Evolutionary conservation across 2,329 filamentous ascomycete species (phyloP), one percentile per base, ranked within the genome.

Genomic region (Didymella keratinophila): DNA sequence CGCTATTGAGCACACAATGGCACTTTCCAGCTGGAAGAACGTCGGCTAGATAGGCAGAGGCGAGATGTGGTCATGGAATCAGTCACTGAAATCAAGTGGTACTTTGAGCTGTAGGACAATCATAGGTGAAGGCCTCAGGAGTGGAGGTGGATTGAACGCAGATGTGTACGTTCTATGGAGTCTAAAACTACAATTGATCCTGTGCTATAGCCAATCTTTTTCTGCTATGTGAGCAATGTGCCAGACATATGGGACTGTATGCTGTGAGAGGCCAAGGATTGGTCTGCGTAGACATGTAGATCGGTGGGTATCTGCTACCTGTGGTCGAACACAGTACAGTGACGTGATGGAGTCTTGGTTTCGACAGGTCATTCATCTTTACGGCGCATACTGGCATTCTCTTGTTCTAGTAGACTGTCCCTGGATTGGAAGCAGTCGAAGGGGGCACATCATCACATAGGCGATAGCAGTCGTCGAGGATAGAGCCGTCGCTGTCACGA

Each of bases 31-130:
- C 16, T 37, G 21, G 49, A 30, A 48, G 21, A 36, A 44, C 18
- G 16, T 41, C 37, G 55, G 37, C 39, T 25, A 58, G 56, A 50
- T 54, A 30, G 50, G 45, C 39, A 36, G 30, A 46, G 20, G 18
- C 34, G 20, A 14, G 41, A 54, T 54, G 27, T 41, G 54, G 34
- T 56, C 18, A 50, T 50, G 30, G 37, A 39, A 37, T 50, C 39
- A 23, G 45, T 50, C 46, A 56, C 41, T 16, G 11, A 7, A 14
- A 16, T 16, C 30, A 32, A 32, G 30, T 28, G 27, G 27, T n/a
- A n/a, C n/a, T n/a, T n/a, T n/a, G n/a, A n/a, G n/a, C n/a, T n/a
- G n/a, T n/a, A n/a, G n/a, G n/a, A n/a, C n/a, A n/a, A n/a, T n/a
- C n/a, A n/a, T n/a, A n/a, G n/a, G n/a, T n/a, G n/a, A n/a, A n/a